Evolutionary conservation across 352 stramenopile species (phyloP), one percentile per base, ranked within the genome.

Genomic region (Globisporangium emineosum): DNA sequence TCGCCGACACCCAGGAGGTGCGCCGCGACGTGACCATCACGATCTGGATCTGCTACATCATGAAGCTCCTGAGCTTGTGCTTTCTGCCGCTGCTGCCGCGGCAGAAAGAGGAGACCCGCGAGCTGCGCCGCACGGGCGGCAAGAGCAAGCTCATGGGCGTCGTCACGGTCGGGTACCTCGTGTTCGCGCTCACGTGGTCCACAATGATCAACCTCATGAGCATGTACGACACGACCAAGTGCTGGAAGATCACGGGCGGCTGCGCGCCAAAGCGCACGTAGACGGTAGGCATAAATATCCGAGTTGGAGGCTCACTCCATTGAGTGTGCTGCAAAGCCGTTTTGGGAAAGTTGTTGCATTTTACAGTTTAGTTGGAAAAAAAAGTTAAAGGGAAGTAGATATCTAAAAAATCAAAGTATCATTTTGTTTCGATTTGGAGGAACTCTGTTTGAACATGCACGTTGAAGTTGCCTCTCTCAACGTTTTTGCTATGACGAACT

Each of bases 181-280:
- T 71, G 32, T 13, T 76, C 12, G 76, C 75, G 3, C 50, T 83
- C 17, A 37, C 65, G n/a, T 86, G 78, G 76, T 69, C 76, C 27
- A 81, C 71, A 42, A 63, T 71, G 25, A 74, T 81, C 33, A 83
- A 86, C 55, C 47, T 88, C 17, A 33, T 93, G 49, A 83, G 72
- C 47, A 89, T 91, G 69, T 72, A 78, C 57, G 65, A 72, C 5
- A 62, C 47, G n/a, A 93, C 79, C 32, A 69, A 81, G 61, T 93
- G 84, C 73, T 86, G 77, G 73, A 68, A 70, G 17, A 80, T 93
- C 65, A 84, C 76, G 0, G 84, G 84, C 40, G 84, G 82, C 4
- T 89, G 78, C 32, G 74, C 70, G 27, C 72, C 71, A 9, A 70
- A 59, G 47, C 63, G 45, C 51, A 17, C 19, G 17, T 57, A 57